Percentiles rank a stretch among this genome's conserved stretches.
phyloP scores from a whole-genome alignment of 768 basidiomycete species.

The Pleurotus djamor region DNA sequence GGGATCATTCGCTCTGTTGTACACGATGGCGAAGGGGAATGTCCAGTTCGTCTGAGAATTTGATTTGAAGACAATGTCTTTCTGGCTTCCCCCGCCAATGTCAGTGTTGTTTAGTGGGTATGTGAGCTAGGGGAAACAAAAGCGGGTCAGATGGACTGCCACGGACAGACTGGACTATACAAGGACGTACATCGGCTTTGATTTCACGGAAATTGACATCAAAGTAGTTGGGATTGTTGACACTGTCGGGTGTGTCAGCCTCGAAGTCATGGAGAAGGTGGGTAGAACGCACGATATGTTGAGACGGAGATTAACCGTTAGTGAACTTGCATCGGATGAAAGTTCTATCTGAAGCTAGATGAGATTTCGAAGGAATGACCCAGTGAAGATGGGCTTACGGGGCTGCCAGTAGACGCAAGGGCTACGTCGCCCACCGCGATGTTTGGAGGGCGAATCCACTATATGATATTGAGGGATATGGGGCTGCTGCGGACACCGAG shows the following conservation, averaged over 20 bases:
- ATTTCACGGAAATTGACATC: conserved; percentile 63
- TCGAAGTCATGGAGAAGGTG: background rate
- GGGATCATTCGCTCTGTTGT: conserved; percentile 54
- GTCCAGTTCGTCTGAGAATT: conserved; percentile 62
- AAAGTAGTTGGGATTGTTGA: conserved; percentile 83
- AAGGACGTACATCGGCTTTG: conserved; percentile 47
- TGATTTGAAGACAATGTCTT: conserved; percentile 45
- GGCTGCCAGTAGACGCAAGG: conserved; percentile 36
- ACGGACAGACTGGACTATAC: background rate
- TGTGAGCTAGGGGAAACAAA: conserved; percentile 42
- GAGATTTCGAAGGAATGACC: background rate
- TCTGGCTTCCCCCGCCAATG: conserved; percentile 61
- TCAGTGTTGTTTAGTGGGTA: conserved; percentile 74
- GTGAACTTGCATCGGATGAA: conserved; percentile 32
- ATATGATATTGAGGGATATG: background rate
- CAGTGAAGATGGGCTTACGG: conserved; percentile 31
- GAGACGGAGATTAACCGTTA: conserved; percentile 61
- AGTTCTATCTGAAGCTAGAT: conserved; percentile 25
- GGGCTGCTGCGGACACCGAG: background rate
- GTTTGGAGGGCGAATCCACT: conserved; percentile 82
- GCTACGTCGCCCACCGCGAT: conserved; percentile 53
- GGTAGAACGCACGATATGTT: conserved; percentile 54
- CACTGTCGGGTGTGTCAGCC: conserved; percentile 36
- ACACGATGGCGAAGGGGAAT: conserved; percentile 72
- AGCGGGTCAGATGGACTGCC: background rate